These are phyloP conservation scores for Chrysochromulina parva DNA, from an alignment of 78 protist species.

Conservation along the genomic window DNA sequence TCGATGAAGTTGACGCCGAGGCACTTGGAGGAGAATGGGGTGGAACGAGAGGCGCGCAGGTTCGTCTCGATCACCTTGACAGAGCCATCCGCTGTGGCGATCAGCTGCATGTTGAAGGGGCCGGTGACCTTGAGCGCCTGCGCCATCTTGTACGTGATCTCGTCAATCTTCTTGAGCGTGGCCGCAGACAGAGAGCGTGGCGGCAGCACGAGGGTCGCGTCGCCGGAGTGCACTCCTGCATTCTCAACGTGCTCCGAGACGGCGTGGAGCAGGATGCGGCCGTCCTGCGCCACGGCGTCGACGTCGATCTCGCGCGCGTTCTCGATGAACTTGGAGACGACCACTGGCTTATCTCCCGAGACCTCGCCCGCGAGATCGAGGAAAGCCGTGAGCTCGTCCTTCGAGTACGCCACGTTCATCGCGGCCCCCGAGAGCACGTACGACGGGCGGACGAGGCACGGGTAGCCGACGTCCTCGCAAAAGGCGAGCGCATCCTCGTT, in stretches of 20 bases:
- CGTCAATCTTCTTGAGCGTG: slow-evolving; percentile 57
- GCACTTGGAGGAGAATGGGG: slow-evolving; percentile 91
- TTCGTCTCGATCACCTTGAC: slow-evolving; percentile 94
- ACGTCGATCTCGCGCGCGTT: slow-evolving; percentile 93
- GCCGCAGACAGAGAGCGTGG: slow-evolving; percentile 75
- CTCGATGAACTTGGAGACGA: slow-evolving; percentile 87
- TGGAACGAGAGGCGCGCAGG: slow-evolving; percentile 89
- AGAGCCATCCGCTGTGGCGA: slow-evolving; percentile 75
- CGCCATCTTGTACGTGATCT: slow-evolving; percentile 70
- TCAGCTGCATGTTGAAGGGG: slow-evolving; percentile 94
- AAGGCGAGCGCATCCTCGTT: slow-evolving; percentile 81
- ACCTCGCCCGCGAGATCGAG: slow-evolving; percentile 79
- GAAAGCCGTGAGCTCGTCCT: slow-evolving; percentile 75
- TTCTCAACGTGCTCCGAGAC: slow-evolving; percentile 95
- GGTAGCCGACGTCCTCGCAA: slow-evolving; percentile 84
- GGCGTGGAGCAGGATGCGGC: slow-evolving; percentile 77
- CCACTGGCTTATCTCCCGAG: slow-evolving; percentile 84
- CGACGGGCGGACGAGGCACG: slow-evolving; percentile 94
- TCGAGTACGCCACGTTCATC: slow-evolving; percentile 87
- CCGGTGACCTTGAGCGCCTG: slow-evolving; percentile 59
- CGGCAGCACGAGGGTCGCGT: slow-evolving; percentile 93
- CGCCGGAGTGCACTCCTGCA: slow-evolving; percentile 97
- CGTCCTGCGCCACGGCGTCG: slow-evolving; percentile 89
- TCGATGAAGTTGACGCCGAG: slow-evolving; percentile 76
- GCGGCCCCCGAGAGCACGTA: slow-evolving; percentile 95